phyloP scores from a whole-genome alignment of 2,329 filamentous ascomycete genomes.

The Scorias spongiosa region DNA sequence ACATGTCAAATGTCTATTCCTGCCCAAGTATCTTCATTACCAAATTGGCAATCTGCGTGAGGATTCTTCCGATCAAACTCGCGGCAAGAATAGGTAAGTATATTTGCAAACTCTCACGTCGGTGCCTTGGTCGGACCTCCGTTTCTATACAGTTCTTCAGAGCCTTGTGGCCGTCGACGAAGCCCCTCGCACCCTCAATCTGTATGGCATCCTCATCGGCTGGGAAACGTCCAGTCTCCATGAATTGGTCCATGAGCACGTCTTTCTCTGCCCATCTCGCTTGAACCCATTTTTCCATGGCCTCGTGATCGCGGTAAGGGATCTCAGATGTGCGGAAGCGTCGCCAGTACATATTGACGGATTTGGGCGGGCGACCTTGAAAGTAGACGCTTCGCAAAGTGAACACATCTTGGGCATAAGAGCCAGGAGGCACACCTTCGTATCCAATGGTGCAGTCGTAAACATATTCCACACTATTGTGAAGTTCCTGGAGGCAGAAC shows the following conservation, averaged over 20 bases:
- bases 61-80: constrained; percentile 19
- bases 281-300: constrained; percentile 70
- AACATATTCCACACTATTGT: constrained; percentile 60
- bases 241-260: constrained; percentile 64
- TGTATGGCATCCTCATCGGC: constrained; percentile 36
- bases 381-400: constrained; percentile 76
- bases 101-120: constrained; percentile 29
- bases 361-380: constrained; percentile 76
- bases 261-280: constrained; percentile 88
- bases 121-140: constrained; percentile 25
- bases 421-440: constrained; percentile 69
- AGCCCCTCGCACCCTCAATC: constrained; percentile 17
- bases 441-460: constrained; percentile 95
- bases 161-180: constrained; percentile 22
- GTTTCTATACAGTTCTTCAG: constrained; percentile 24
- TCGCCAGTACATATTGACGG: constrained; percentile 93
- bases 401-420: constrained; percentile 77
- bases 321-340: constrained; percentile 68
- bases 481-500: constrained; percentile 64
- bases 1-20: not conserved
- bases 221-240: constrained; percentile 63
- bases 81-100: constrained; percentile 25
- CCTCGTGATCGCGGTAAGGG: constrained; percentile 54
- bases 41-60: constrained; percentile 18
- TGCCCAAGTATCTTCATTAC: not conserved